Evolutionary conservation across 2,329 filamentous ascomycete species (phyloP), one percentile per base, ranked within the genome.

Genomic region (Blastomyces silverae): DNA sequence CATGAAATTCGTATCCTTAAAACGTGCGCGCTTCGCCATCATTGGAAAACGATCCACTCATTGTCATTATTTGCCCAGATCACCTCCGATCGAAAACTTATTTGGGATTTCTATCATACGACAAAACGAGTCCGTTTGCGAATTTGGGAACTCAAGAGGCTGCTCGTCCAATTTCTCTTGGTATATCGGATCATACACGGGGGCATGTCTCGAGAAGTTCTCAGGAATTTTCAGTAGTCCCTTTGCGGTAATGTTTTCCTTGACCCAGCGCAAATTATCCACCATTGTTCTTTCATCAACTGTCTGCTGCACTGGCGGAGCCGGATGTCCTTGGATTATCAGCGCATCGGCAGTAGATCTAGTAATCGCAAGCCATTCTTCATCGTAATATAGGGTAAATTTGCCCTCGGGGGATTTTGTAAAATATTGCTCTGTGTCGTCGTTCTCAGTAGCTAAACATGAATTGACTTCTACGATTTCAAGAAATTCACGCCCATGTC

Each of bases 341-440:
- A 94, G 80, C 55, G 85, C 81, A 1, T 80, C 71, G 48, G 89
- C 85, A 72, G 97, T 94, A 6, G 87, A 88, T 55, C 92, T 89
- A 20, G 88, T 92, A 68, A 99, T 96, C 53, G 94, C 89, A 6
- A 99, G 86, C 92, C 93, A 99, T 78, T 99, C 94, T 10, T 87
- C 85, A 75, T 97, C 94, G 74, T 97, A 97, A 58, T 86, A 25
- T 6, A 61, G 20, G 10, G 39, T 15, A 50, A 61, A 61, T 39
- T 80, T 0, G 22, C 42, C 28, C 11, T 8, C 67, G 62, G 20
- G 59, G 61, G 28, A 61, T 55, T 31, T 68, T 63, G 75, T 66
- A 0, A 77, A 65, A 25, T 81, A 77, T 57, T 82, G 71, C 2
- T 85, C 80, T 25, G 39, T 34, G 39, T 15, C 10, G 10, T 48